phyloP scores from a whole-genome alignment of 1,284 basidiomycete species.

The Heliocybe sulcata region DNA sequence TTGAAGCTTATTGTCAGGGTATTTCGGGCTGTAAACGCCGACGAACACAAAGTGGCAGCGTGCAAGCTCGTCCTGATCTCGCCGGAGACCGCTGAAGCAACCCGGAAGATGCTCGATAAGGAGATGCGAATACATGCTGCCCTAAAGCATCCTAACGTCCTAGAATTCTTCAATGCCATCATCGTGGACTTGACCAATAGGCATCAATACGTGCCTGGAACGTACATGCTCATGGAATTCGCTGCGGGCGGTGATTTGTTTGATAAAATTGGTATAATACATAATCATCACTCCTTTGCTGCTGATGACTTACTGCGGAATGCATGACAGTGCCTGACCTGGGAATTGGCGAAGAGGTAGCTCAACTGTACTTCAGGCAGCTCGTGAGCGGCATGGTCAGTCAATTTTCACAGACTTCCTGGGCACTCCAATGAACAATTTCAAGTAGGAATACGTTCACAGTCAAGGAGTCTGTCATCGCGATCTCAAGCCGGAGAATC shows the following conservation, averaged over 20 bases:
- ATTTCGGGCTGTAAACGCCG: constrained; percentile 70
- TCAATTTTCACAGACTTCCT: constrained; percentile 5
- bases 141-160: constrained; percentile 77
- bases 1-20: constrained; percentile 44
- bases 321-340: constrained; percentile 71
- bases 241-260: constrained; percentile 95
- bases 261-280: constrained; percentile 84
- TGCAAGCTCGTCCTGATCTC: constrained; percentile 79
- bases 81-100: constrained; percentile 46
- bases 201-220: constrained; percentile 59
- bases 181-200: constrained; percentile 65
- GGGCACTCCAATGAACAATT: background rate
- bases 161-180: constrained; percentile 79
- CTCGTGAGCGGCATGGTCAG: constrained; percentile 75
- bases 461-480: constrained; percentile 89
- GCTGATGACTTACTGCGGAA: background rate
- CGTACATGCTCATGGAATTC: constrained; percentile 91
- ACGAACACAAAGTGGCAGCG: constrained; percentile 65
- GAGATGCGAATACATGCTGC: constrained; percentile 89
- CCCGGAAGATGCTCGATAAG: constrained; percentile 81
- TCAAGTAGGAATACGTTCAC: constrained; percentile 73
- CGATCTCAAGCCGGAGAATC: constrained; percentile 95
- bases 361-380: constrained; percentile 90
- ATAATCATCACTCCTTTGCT: background rate
- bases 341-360: constrained; percentile 82